Conservation (phyloP, 306 rosid species). For the Corylus avellana region DNA sequence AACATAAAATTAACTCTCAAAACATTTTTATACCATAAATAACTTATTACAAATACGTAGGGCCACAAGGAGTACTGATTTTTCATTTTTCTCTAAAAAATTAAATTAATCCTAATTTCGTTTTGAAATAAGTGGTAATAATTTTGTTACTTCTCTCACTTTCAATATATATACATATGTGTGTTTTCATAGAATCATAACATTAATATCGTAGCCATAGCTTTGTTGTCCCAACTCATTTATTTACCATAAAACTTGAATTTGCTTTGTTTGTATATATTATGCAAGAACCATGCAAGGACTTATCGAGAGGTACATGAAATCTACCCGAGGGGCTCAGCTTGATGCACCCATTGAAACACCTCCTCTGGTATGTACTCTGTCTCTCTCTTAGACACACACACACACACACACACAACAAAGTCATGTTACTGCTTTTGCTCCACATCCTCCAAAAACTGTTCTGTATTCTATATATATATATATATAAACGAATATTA, state of each 20-base stretch:
- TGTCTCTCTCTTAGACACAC: background rate
- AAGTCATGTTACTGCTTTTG: background rate
- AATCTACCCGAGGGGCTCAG: constrained; percentile 50
- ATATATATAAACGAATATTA: background rate
- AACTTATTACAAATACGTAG: too few species aligned
- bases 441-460: background rate
- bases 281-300: constrained; percentile 84
- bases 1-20: too few species aligned
- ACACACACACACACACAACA: background rate
- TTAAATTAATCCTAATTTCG: too few species aligned
- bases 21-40: too few species aligned
- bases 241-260: too few species aligned
- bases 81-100: too few species aligned
- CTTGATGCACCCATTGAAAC: constrained; percentile 45
- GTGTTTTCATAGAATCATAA: background rate
- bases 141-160: background rate
- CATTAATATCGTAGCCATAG: background rate
- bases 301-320: constrained; percentile 73
- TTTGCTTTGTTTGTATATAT: background rate
- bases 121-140: background rate
- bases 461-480: background rate
- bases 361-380: constrained; percentile 42
- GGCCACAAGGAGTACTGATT: too few species aligned
- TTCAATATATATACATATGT: background rate
- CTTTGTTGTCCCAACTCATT: background rate